A percentile compares a stretch with the other conserved stretches of the same genome.
Conservation (phyloP, 257 asterid species). For the Capsicum chinense region DNA sequence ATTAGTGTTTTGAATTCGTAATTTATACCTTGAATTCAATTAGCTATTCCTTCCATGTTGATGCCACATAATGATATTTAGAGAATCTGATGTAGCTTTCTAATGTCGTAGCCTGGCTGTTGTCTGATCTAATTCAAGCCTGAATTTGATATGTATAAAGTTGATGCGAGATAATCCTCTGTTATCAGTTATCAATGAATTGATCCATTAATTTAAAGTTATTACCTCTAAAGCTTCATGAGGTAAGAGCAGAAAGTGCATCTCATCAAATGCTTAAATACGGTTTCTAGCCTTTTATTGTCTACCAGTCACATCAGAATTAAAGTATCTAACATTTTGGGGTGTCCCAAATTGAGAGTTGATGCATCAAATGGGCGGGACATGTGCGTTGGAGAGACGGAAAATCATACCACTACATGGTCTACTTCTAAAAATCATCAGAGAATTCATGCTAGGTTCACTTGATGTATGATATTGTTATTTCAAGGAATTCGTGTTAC, state of each 20-base stretch:
- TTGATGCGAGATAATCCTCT: not conserved
- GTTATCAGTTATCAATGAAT: not conserved
- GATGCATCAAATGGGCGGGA: not conserved
- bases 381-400: not conserved
- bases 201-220: not conserved
- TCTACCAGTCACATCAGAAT: not conserved
- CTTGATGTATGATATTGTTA: not conserved
- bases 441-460: slow-evolving; percentile 16
- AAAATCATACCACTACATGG: not conserved
- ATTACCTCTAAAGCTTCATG: not conserved
- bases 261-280: slow-evolving; percentile 21
- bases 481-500: slow-evolving; percentile 2
- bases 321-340: not conserved
- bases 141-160: not conserved
- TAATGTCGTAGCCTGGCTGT: not conserved
- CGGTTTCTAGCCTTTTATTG: not conserved
- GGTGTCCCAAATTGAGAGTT: not conserved
- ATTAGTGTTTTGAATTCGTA: not conserved
- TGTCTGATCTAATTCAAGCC: slow-evolving; percentile 12
- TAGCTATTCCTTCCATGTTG: not conserved
- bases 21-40: not conserved
- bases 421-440: not conserved
- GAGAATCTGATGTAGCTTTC: not conserved
- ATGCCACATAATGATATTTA: slow-evolving; percentile 2
- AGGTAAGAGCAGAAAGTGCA: not conserved